phyloP scores from a whole-genome alignment of 2,329 filamentous ascomycete species.

The Escovopsis sp. region DNA sequence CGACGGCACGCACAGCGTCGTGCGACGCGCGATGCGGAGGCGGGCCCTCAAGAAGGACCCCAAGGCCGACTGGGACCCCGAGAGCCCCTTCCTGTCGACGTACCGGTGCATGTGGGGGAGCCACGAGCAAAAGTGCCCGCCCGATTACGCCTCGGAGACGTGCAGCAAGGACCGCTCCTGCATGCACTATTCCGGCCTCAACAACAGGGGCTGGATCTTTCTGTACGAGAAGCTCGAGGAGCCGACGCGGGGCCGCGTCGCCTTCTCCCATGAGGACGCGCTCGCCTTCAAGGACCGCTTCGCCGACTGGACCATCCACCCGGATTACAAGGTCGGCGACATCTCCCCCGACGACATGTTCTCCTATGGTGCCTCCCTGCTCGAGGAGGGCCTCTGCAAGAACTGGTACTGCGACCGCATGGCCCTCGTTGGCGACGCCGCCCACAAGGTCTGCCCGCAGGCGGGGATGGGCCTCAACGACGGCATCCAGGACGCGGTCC shows the following conservation, averaged over 20 bases:
- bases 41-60: slow-evolving; percentile 11
- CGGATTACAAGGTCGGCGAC: no score
- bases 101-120: slow-evolving; percentile 21
- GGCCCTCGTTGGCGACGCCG: slow-evolving; percentile 18
- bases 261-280: slow-evolving; percentile 13
- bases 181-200: slow-evolving; percentile 15
- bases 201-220: slow-evolving; percentile 17
- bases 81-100: slow-evolving; percentile 15
- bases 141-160: slow-evolving; percentile 16
- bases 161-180: slow-evolving; percentile 12
- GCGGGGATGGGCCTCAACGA: no score
- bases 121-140: slow-evolving; percentile 9
- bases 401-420: slow-evolving; percentile 17
- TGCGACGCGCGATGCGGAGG: slow-evolving; percentile 18
- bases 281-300: slow-evolving; percentile 11
- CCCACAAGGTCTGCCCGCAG: slow-evolving; percentile 11
- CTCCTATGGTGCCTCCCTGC: neutral
- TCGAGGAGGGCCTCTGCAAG: slow-evolving; percentile 18
- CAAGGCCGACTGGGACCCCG: slow-evolving; percentile 8
- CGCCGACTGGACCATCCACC: slow-evolving; percentile 7
- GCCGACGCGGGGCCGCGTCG: slow-evolving; percentile 11
- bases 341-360: no score
- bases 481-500: no score
- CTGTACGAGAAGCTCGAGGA: slow-evolving; percentile 16
- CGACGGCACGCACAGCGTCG: slow-evolving; percentile 26